Percentiles rank a stretch among this genome's conserved stretches.
phyloP scores from a whole-genome alignment of 1,284 basidiomycete species.

The Takashimella tepidaria region DNA sequence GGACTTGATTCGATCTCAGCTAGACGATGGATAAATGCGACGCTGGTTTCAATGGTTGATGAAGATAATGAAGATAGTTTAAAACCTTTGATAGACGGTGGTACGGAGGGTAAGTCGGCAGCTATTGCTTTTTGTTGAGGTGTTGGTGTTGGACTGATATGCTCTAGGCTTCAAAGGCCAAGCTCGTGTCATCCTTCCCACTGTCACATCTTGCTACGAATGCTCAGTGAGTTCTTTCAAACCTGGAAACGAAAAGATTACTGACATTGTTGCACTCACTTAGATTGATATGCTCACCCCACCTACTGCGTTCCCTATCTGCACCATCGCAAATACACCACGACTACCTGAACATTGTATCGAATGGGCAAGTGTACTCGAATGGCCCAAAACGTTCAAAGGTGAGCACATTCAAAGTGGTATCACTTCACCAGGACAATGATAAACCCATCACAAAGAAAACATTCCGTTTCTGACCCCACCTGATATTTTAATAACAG shows the following conservation, averaged over 20 bases:
- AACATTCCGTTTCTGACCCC: not conserved
- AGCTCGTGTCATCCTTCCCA: slow-evolving; percentile 93
- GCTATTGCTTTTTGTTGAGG: no score
- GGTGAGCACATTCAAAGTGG: no score
- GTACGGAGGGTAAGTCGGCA: slow-evolving; percentile 74
- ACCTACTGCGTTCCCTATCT: slow-evolving; percentile 94
- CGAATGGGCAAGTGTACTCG: slow-evolving; percentile 98
- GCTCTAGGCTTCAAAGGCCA: slow-evolving; percentile 91
- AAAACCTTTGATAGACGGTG: slow-evolving; percentile 98
- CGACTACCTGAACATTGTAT: slow-evolving; percentile 98
- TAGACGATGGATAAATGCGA: slow-evolving; percentile 97
- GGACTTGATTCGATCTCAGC: slow-evolving; percentile 98
- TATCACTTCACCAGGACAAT: no score
- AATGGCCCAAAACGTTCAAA: slow-evolving; percentile 90
- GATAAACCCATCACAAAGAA: no score
- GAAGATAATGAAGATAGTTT: slow-evolving; percentile 82
- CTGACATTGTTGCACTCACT: no score
- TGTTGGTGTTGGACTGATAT: no score
- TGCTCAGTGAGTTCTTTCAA: slow-evolving; percentile 59
- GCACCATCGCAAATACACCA: slow-evolving; percentile 98
- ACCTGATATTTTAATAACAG: slow-evolving; percentile 48
- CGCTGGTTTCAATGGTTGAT: slow-evolving; percentile 89
- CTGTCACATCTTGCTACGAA: slow-evolving; percentile 94
- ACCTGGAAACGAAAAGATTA: slow-evolving; percentile 2
- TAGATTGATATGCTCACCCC: slow-evolving; percentile 94